Evolutionary conservation across 768 basidiomycete genomes (phyloP).

Genomic region (Auricularia sp.): DNA sequence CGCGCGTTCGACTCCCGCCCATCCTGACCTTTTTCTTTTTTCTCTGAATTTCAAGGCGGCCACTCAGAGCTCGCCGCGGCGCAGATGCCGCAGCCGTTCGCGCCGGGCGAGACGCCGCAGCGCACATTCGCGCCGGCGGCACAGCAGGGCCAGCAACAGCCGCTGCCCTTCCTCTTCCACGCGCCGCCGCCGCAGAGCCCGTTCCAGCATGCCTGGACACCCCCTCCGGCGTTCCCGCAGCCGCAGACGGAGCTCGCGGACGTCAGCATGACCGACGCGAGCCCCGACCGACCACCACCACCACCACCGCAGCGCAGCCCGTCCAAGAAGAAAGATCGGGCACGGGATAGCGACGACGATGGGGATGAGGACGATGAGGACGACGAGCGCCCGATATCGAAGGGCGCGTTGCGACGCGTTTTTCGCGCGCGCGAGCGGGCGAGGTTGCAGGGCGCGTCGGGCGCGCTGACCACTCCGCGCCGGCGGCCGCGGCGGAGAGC

Average conservation of each 20-base stretch:
- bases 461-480: neutral
- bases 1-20: constrained; percentile 16
- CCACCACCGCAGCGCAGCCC: constrained; percentile 24
- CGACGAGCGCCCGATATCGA: constrained; percentile 33
- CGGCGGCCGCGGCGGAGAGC: neutral
- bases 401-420: constrained; percentile 56
- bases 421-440: constrained; percentile 22
- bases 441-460: neutral
- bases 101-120: constrained; percentile 31
- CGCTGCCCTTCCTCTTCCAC: constrained; percentile 61
- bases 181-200: constrained; percentile 36
- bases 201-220: constrained; percentile 51
- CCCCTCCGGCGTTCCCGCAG: constrained; percentile 51
- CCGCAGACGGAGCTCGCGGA: constrained; percentile 46
- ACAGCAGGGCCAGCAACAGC: constrained; percentile 24
- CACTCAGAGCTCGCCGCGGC: constrained; percentile 34
- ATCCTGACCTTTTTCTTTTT: constrained; percentile 16
- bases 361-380: constrained; percentile 68
- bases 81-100: constrained; percentile 23
- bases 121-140: constrained; percentile 47
- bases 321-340: constrained; percentile 1
- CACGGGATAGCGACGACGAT: constrained; percentile 56
- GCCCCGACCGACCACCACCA: constrained; percentile 32
- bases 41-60: constrained; percentile 25
- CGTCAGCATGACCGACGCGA: constrained; percentile 67